Evolutionary conservation across 768 basidiomycete species (phyloP).

Genomic region (Hericium rajendrae): DNA sequence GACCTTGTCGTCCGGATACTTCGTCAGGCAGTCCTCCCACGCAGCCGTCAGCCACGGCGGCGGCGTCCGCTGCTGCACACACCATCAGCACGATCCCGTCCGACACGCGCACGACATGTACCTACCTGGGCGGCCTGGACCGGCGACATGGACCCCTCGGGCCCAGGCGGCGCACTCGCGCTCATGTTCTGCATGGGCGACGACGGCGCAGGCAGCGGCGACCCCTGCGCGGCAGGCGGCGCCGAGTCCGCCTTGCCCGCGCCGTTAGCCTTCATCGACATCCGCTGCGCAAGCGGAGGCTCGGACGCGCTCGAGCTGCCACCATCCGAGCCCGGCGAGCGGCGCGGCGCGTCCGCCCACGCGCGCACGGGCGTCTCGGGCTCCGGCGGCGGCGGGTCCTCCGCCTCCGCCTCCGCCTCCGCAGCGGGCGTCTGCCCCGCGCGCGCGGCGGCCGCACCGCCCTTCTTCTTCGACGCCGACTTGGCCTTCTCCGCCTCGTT

Average conservation of each 20-base stretch:
- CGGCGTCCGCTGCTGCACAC: slow-evolving; percentile 21
- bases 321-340: slow-evolving; percentile 53
- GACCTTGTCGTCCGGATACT: slow-evolving; percentile 77
- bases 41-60: slow-evolving; percentile 67
- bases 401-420: slow-evolving; percentile 14
- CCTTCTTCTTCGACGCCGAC: slow-evolving; percentile 47
- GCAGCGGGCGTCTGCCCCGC: slow-evolving; percentile 29
- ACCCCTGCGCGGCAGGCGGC: slow-evolving; percentile 18
- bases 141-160: slow-evolving; percentile 8
- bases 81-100: background rate
- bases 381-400: slow-evolving; percentile 27
- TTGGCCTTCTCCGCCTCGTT: slow-evolving; percentile 49
- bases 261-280: slow-evolving; percentile 45
- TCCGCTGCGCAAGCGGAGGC: slow-evolving; percentile 58
- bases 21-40: slow-evolving; percentile 55
- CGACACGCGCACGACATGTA: slow-evolving; percentile 4
- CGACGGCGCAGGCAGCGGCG: slow-evolving; percentile 9
- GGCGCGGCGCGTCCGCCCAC: slow-evolving; percentile 31
- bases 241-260: slow-evolving; percentile 24
- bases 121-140: slow-evolving; percentile 3
- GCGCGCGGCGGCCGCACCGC: slow-evolving; percentile 37
- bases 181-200: slow-evolving; percentile 4
- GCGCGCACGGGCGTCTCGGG: slow-evolving; percentile 45
- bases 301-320: slow-evolving; percentile 63
- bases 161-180: slow-evolving; percentile 4